These are phyloP conservation scores for Ophiostoma sp. DNA, from an alignment of 2,329 filamentous ascomycete species.

Conservation along the genomic window DNA sequence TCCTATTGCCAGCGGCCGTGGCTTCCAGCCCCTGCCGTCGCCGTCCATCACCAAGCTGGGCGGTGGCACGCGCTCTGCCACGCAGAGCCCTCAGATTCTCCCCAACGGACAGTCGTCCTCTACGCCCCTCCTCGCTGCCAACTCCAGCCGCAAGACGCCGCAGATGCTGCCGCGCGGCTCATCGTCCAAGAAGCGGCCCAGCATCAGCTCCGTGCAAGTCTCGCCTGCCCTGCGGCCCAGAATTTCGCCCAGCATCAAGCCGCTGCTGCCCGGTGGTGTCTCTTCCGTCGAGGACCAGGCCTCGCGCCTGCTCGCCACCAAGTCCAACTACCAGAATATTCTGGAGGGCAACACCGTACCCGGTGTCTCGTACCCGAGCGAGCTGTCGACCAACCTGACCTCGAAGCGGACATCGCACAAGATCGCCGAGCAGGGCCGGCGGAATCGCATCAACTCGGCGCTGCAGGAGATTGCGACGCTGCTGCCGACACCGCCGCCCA, in stretches of 20 bases:
- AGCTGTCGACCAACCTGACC: conserved; percentile 88
- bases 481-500: conserved; percentile 55
- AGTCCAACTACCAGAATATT: conserved; percentile 98
- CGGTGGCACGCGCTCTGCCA: conserved; percentile 50
- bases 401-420: conserved; percentile 98
- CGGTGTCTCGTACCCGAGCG: conserved; percentile 85
- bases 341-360: conserved; percentile 89
- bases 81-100: conserved; percentile 64
- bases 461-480: conserved; percentile 87
- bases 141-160: conserved; percentile 50
- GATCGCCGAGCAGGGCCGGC: conserved; percentile 91
- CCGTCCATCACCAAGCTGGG: conserved; percentile 44
- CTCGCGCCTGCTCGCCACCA: conserved; percentile 80
- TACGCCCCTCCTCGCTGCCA: conserved; percentile 31
- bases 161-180: conserved; percentile 54
- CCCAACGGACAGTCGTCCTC: conserved; percentile 48
- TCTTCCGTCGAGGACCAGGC: conserved; percentile 60
- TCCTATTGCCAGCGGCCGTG: conserved; percentile 51
- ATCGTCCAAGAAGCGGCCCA: conserved; percentile 67
- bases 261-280: conserved; percentile 65
- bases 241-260: conserved; percentile 94
- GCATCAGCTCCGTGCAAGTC: conserved; percentile 70
- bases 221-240: conserved; percentile 84
- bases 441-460: conserved; percentile 93
- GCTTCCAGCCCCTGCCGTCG: conserved; percentile 51